Evolutionary conservation across 2,329 filamentous ascomycete genomes (phyloP).

Genomic region (Fusarium algeriense): DNA sequence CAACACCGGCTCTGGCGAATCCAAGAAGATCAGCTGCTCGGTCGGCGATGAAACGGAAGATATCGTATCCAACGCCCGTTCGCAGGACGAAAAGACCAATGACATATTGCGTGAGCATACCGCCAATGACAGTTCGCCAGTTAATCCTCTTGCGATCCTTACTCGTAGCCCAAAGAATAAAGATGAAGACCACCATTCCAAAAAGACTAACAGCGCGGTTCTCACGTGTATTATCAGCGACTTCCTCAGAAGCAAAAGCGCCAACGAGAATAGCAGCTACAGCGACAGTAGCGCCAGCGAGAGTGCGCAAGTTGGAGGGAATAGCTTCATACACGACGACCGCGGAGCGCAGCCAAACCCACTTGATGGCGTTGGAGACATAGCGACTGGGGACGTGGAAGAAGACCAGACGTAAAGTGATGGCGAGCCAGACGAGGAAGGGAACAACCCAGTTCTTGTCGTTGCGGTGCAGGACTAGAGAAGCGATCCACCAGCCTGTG

Average conservation of each 20-base stretch:
- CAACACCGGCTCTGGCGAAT: slow-evolving; percentile 79
- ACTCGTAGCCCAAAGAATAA: slow-evolving; percentile 77
- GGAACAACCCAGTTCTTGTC: slow-evolving; percentile 86
- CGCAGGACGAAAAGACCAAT: slow-evolving; percentile 89
- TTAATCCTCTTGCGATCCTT: slow-evolving; percentile 72
- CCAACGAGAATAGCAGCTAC: slow-evolving; percentile 81
- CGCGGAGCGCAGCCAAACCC: slow-evolving; percentile 75
- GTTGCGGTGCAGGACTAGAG: slow-evolving; percentile 76
- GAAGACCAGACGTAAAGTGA: slow-evolving; percentile 79
- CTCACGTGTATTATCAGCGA: slow-evolving; percentile 79
- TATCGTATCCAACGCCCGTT: slow-evolving; percentile 84
- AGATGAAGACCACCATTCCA: slow-evolving; percentile 79
- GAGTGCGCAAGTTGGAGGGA: slow-evolving; percentile 74
- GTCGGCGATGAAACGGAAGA: slow-evolving; percentile 88
- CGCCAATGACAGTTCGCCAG: slow-evolving; percentile 87
- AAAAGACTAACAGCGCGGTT: slow-evolving; percentile 87
- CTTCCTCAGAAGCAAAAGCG: slow-evolving; percentile 78
- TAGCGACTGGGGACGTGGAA: slow-evolving; percentile 77
- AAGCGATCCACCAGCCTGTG: slow-evolving; percentile 80
- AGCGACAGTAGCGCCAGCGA: slow-evolving; percentile 72
- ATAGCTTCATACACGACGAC: slow-evolving; percentile 70
- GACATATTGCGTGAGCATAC: slow-evolving; percentile 90
- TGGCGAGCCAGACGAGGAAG: slow-evolving; percentile 82
- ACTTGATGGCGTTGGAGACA: slow-evolving; percentile 74
- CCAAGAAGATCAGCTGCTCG: slow-evolving; percentile 80